Percentiles rank a stretch among this genome's conserved stretches.
Evolutionary conservation across 2,329 filamentous ascomycete genomes (phyloP).

Genomic region (Diaporthe citri): DNA sequence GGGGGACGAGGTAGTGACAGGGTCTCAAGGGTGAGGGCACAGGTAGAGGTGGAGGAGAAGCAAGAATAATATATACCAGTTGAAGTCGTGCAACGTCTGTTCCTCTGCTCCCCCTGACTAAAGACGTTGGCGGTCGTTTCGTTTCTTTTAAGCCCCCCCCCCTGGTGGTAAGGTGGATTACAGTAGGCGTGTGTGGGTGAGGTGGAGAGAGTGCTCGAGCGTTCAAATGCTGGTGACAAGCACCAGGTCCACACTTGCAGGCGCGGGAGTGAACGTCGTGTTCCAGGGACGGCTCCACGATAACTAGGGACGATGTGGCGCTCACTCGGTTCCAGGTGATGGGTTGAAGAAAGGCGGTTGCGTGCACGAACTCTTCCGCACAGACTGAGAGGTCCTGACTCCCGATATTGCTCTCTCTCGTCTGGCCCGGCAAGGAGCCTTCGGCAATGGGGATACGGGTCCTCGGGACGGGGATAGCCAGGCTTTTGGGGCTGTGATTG

Average conservation of each 20-base stretch:
- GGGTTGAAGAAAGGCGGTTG: constrained; percentile 21
- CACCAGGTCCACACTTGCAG: constrained; percentile 28
- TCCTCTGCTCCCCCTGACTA: constrained; percentile 30
- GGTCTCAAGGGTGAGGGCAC: constrained; percentile 23
- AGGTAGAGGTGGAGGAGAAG: constrained; percentile 22
- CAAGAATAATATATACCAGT: constrained; percentile 31
- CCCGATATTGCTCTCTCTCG: constrained; percentile 15
- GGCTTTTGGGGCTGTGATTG: background rate
- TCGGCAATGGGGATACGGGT: constrained; percentile 15
- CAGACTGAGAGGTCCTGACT: constrained; percentile 29
- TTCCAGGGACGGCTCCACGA: constrained; percentile 30
- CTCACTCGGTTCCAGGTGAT: constrained; percentile 30
- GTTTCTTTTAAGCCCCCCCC: constrained; percentile 31
- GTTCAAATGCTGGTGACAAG: constrained; percentile 31
- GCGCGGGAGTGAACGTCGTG: constrained; percentile 22
- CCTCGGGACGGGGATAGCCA: constrained; percentile 8
- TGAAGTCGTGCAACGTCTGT: constrained; percentile 32
- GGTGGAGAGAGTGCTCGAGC: constrained; percentile 28
- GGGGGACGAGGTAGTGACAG: constrained; percentile 19
- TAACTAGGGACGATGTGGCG: constrained; percentile 32
- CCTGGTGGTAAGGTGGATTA: constrained; percentile 28
- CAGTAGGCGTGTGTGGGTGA: constrained; percentile 27
- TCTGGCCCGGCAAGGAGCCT: constrained; percentile 17
- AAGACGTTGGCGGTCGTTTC: constrained; percentile 32
- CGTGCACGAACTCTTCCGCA: constrained; percentile 30